phyloP scores from a whole-genome alignment of 495 filamentous ascomycete genomes.

The Emericellopsis terricola region DNA sequence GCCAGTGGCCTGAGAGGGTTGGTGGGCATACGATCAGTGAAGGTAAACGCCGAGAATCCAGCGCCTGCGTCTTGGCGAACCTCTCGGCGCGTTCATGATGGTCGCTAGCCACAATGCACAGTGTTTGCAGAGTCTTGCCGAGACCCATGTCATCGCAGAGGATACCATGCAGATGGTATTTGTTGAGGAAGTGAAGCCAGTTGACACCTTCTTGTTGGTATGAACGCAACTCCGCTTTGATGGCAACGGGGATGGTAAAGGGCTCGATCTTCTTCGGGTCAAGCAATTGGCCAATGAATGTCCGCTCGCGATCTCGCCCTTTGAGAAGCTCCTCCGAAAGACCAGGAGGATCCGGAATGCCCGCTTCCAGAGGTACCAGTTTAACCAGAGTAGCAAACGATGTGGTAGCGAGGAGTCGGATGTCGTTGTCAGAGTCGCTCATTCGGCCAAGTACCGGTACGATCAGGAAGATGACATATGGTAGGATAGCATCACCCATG shows the following conservation, averaged over 20 bases:
- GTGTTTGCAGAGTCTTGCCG: conserved; percentile 89
- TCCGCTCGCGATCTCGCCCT: conserved; percentile 80
- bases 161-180: conserved; percentile 92
- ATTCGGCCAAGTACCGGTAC: conserved; percentile 97
- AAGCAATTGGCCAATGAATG: conserved; percentile 92
- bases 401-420: conserved; percentile 85
- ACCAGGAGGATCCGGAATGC: conserved; percentile 90
- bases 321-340: conserved; percentile 73
- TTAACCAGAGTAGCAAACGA: conserved; percentile 96
- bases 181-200: conserved; percentile 95
- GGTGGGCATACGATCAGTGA: conserved; percentile 93
- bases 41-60: conserved; percentile 63
- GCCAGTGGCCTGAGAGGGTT: conserved; percentile 96
- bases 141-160: conserved; percentile 99
- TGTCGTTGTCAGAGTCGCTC: conserved; percentile 94
- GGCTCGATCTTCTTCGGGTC: conserved; percentile 90
- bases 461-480: conserved; percentile 97
- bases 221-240: conserved; percentile 86
- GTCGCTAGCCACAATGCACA: conserved; percentile 95
- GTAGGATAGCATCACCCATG: conserved; percentile 91
- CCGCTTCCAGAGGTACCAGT: conserved; percentile 94
- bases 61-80: conserved; percentile 56
- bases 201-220: conserved; percentile 99
- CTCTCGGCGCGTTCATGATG: conserved; percentile 87
- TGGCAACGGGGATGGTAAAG: conserved; percentile 84